These are phyloP conservation scores for sweet orange (Citrus sinensis) DNA, from an alignment of 345 rosid species.

Conservation along the genomic window DVS_A1.0 CM039166.1:8907501-8908000, in stretches of 20 bases:
- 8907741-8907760: constrained; percentile 23
- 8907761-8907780: constrained; percentile 24
- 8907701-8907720: constrained; percentile 23
- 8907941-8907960: background rate
- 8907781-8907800: constrained; percentile 21
- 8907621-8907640: constrained; percentile 1
- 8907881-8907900: background rate
- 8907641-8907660: constrained; percentile 20
- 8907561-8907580: background rate
- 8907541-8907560: too few species aligned
- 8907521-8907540: background rate
- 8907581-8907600: background rate
- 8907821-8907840: background rate
- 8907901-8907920: background rate
- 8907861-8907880: background rate
- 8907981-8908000: background rate
- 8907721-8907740: constrained; percentile 26
- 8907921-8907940: background rate
- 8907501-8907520: background rate
- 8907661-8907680: constrained; percentile 22
- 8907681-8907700: constrained; percentile 25
- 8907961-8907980: background rate
- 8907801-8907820: background rate
- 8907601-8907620: too few species aligned
- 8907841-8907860: background rate